phyloP scores from a whole-genome alignment of 305 asterid species.

The Euphrasia arctica region DNA sequence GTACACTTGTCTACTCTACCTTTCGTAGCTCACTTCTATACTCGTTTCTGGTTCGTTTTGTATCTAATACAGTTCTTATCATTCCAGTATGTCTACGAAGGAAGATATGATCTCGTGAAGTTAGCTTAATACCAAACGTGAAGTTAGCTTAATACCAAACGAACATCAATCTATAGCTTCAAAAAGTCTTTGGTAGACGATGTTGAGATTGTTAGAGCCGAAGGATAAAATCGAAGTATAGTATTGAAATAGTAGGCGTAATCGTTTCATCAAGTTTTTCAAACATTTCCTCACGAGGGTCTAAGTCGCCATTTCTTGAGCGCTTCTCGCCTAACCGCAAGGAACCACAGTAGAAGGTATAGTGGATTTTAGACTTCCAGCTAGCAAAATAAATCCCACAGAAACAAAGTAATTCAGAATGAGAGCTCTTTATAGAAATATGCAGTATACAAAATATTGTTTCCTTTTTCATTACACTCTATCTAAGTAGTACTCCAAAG shows the following conservation, averaged over 20 bases:
- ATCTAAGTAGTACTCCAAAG: conserved; percentile 21
- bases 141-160: conserved; percentile 41
- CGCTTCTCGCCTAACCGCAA: too few relatives aligned
- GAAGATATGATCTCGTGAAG: conserved; percentile 83
- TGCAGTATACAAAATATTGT: conserved; percentile 21
- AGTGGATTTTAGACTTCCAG: too few relatives aligned
- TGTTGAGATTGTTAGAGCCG: too few relatives aligned
- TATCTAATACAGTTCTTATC: conserved; percentile 29
- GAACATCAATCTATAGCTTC: conserved; percentile 10
- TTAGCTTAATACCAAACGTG: conserved; percentile 33
- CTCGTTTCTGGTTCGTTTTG: conserved; percentile 10
- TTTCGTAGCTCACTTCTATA: conserved; percentile 18
- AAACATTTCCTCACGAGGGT: too few relatives aligned
- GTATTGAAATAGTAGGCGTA: too few relatives aligned
- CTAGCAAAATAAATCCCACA: not conserved
- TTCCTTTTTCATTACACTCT: conserved; percentile 18
- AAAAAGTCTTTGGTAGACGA: too few relatives aligned
- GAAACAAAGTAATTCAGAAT: not conserved
- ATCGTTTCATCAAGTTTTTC: too few relatives aligned
- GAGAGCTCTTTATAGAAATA: conserved; percentile 12
- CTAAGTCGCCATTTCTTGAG: too few relatives aligned
- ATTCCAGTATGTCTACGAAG: conserved; percentile 72
- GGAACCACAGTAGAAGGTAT: too few relatives aligned
- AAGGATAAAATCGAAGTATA: too few relatives aligned
- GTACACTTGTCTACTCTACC: conserved; percentile 32